A percentile compares a stretch with the other conserved stretches of the same genome.
Evolutionary conservation across 805 yeast species (phyloP).

Genomic region (Myxozyma sirexii): DNA sequence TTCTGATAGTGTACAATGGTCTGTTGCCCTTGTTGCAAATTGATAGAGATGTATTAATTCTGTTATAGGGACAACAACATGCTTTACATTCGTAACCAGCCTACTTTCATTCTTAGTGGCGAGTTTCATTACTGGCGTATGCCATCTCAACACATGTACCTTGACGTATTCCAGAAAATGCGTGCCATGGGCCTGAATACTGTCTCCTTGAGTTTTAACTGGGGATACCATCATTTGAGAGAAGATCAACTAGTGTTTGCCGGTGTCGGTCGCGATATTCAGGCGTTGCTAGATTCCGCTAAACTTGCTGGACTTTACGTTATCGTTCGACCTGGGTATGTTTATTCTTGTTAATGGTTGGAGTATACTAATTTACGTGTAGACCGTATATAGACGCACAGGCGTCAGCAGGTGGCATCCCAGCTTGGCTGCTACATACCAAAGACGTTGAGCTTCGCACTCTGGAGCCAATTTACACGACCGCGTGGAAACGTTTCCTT

Average conservation of each 20-base stretch:
- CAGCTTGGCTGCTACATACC: slow-evolving; percentile 19
- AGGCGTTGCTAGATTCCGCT: slow-evolving; percentile 21
- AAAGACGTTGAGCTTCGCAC: slow-evolving; percentile 16
- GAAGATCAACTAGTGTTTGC: slow-evolving; percentile 11
- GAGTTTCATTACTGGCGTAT: slow-evolving; percentile 30
- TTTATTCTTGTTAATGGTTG: not conserved
- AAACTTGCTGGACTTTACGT: slow-evolving; percentile 26
- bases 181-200: slow-evolving; percentile 28
- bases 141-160: slow-evolving; percentile 22
- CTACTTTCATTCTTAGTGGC: slow-evolving; percentile 21
- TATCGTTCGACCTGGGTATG: slow-evolving; percentile 26
- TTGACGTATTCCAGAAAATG: slow-evolving; percentile 28
- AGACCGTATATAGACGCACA: slow-evolving; percentile 25
- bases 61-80: slow-evolving; percentile 22
- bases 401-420: slow-evolving; percentile 26
- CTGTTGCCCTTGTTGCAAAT: no score
- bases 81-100: slow-evolving; percentile 9
- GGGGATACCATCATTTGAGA: slow-evolving; percentile 23
- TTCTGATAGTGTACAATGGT: slow-evolving; percentile 7
- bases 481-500: slow-evolving; percentile 19
- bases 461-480: slow-evolving; percentile 6
- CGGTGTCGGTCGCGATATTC: slow-evolving; percentile 23
- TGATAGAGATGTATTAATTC: not conserved
- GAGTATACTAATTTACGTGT: not conserved
- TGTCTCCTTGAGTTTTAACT: slow-evolving; percentile 23